Evolutionary conservation across 2,329 filamentous ascomycete species (phyloP).

Genomic region (Talaromyces sp.): DNA sequence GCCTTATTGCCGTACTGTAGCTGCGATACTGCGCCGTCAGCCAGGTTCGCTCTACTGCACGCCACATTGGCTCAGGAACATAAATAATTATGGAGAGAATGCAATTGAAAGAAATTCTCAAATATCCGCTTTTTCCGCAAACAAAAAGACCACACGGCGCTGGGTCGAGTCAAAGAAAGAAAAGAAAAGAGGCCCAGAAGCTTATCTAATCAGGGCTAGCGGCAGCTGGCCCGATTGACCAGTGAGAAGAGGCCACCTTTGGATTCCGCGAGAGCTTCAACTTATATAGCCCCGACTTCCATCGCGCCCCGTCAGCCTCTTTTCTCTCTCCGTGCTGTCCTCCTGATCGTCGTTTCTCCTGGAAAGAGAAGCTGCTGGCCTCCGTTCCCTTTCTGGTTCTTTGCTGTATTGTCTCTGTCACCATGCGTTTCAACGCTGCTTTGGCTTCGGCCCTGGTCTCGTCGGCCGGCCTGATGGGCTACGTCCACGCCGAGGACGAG

Average conservation of each 20-base stretch:
- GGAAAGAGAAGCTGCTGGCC: constrained; percentile 10
- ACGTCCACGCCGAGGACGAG: constrained; percentile 66
- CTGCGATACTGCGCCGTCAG: neutral
- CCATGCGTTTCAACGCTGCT: constrained; percentile 79
- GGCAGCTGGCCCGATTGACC: constrained; percentile 1
- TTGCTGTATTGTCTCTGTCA: constrained; percentile 30
- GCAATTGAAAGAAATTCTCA: neutral
- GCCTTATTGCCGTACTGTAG: neutral
- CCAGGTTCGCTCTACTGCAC: neutral
- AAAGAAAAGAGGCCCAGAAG: neutral
- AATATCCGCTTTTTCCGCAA: neutral
- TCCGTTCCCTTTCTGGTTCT: constrained; percentile 10
- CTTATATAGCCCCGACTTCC: constrained; percentile 23
- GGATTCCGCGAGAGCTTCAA: constrained; percentile 23
- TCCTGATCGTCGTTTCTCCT: constrained; percentile 14
- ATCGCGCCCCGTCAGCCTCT: constrained; percentile 14
- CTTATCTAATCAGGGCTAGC: neutral
- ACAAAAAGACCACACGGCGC: neutral
- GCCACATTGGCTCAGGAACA: neutral
- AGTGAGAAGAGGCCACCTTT: constrained; percentile 40
- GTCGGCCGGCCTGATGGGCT: constrained; percentile 61
- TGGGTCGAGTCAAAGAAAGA: neutral
- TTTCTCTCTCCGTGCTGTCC: constrained; percentile 14
- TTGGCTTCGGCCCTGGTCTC: constrained; percentile 65
- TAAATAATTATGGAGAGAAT: neutral